These are phyloP conservation scores for Penicillium sp. DNA, from an alignment of 2,329 filamentous ascomycete species.

Conservation along the genomic window DNA sequence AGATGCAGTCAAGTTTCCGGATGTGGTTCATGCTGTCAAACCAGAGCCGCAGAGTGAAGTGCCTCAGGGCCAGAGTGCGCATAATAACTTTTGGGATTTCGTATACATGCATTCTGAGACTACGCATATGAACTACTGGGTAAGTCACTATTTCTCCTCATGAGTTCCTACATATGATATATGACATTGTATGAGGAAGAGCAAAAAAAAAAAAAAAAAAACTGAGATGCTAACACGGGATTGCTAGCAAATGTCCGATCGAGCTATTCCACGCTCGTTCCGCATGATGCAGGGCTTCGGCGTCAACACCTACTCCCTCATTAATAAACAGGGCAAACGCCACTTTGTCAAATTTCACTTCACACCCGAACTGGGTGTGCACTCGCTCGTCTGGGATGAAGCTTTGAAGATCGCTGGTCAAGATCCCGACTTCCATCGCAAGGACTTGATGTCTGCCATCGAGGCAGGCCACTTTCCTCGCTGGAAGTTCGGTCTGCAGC, in stretches of 20 bases:
- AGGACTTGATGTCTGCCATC: conserved; percentile 76
- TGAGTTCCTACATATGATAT: no score
- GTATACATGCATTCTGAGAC: conserved; percentile 37
- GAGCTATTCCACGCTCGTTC: conserved; percentile 39
- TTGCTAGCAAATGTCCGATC: conserved; percentile 44
- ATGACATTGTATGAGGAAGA: no score
- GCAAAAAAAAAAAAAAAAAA: background rate
- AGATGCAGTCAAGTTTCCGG: conserved; percentile 47
- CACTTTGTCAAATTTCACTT: conserved; percentile 43
- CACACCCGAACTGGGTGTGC: conserved; percentile 39
- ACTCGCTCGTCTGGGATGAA: conserved; percentile 61
- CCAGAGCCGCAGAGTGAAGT: conserved; percentile 47
- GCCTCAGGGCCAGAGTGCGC: conserved; percentile 54
- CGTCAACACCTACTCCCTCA: conserved; percentile 39
- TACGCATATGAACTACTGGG: conserved; percentile 41
- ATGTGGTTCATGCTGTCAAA: conserved; percentile 47
- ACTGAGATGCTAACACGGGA: no score
- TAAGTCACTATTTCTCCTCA: conserved; percentile 12
- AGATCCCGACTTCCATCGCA: conserved; percentile 81
- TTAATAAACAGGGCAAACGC: conserved; percentile 39
- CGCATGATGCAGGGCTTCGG: conserved; percentile 45
- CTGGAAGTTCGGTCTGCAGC: conserved; percentile 84
- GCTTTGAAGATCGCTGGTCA: conserved; percentile 74
- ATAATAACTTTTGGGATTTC: conserved; percentile 59
- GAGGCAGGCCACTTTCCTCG: conserved; percentile 71